These are phyloP conservation scores for Bruguiera sexangula DNA, from an alignment of 345 rosid species.

Conservation along the genomic window DNA sequence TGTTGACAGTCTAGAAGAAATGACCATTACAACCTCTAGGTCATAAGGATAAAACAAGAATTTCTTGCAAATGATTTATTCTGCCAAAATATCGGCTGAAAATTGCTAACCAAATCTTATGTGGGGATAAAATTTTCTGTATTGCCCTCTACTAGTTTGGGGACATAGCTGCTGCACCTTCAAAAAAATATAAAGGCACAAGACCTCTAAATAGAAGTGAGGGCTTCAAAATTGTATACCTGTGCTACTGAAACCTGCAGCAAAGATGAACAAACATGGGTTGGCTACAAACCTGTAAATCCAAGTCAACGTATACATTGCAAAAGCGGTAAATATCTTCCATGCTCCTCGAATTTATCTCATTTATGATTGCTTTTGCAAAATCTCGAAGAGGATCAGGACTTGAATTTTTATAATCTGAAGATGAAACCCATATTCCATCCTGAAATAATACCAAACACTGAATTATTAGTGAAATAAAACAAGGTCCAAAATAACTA, in stretches of 20 bases:
- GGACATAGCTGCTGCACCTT: too few species aligned
- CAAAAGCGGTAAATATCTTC: slow-evolving; percentile 82
- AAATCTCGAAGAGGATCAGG: slow-evolving; percentile 81
- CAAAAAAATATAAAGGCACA: too few species aligned
- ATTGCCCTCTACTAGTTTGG: too few species aligned
- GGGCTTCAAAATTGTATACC: too few species aligned
- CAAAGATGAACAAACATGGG: slow-evolving; percentile 7
- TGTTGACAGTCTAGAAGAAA: too few species aligned
- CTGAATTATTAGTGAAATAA: slow-evolving; percentile 7
- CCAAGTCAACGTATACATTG: slow-evolving; percentile 69
- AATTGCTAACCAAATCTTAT: too few species aligned
- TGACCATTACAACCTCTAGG: not conserved
- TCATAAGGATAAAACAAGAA: not conserved
- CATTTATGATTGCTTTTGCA: slow-evolving; percentile 65
- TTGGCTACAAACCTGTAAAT: slow-evolving; percentile 61
- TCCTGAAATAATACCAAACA: slow-evolving; percentile 43
- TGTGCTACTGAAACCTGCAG: not conserved
- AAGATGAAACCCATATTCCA: slow-evolving; percentile 73
- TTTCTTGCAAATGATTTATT: not conserved
- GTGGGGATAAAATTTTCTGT: too few species aligned
- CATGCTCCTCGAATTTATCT: slow-evolving; percentile 62
- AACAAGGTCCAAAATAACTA: not conserved
- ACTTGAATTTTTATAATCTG: slow-evolving; percentile 62
- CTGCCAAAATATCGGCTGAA: too few species aligned
- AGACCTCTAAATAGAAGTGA: not conserved